Conservation (phyloP, 768 basidiomycete genomes). For the Strobilomyces dryophilus region DNA sequence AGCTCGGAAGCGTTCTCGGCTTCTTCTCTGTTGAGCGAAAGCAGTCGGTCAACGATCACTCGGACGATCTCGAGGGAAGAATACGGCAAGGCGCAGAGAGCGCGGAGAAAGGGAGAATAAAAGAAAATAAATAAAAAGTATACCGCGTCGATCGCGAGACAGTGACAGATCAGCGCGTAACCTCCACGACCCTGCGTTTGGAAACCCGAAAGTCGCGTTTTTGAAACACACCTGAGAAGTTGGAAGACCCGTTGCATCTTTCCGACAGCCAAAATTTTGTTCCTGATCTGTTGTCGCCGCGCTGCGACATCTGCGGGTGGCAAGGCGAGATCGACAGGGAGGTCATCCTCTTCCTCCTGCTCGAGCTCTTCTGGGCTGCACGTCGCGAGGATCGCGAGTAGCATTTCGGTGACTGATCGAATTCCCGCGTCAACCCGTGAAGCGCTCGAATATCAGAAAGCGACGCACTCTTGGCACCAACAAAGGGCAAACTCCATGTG, state of each 20-base stretch:
- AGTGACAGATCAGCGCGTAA: not conserved
- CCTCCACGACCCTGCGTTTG: too few relatives aligned
- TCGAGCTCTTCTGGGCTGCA: constrained; percentile 93
- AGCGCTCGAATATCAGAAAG: not conserved
- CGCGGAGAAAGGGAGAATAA: too few relatives aligned
- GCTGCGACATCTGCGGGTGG: constrained; percentile 43
- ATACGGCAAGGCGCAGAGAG: too few relatives aligned
- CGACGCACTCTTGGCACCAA: constrained; percentile 89
- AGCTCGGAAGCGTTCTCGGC: constrained; percentile 76
- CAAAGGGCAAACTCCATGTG: constrained; percentile 97
- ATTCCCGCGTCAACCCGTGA: not conserved
- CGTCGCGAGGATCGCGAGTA: constrained; percentile 89
- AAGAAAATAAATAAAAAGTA: not conserved
- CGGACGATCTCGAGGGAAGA: not conserved
- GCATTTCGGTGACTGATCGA: constrained; percentile 87
- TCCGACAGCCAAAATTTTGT: constrained; percentile 91
- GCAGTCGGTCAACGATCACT: not conserved
- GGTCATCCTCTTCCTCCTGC: constrained; percentile 39
- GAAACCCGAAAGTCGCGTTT: not conserved
- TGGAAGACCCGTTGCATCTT: constrained; percentile 89
- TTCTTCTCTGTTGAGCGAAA: constrained; percentile 52
- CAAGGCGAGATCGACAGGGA: constrained; percentile 25
- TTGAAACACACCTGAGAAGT: constrained; percentile 67
- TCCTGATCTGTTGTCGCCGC: constrained; percentile 78
- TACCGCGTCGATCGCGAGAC: not conserved